Base-by-base conservation (phyloP, 2,329 filamentous ascomycete genomes). In the Sporothrix humicola region DNA sequence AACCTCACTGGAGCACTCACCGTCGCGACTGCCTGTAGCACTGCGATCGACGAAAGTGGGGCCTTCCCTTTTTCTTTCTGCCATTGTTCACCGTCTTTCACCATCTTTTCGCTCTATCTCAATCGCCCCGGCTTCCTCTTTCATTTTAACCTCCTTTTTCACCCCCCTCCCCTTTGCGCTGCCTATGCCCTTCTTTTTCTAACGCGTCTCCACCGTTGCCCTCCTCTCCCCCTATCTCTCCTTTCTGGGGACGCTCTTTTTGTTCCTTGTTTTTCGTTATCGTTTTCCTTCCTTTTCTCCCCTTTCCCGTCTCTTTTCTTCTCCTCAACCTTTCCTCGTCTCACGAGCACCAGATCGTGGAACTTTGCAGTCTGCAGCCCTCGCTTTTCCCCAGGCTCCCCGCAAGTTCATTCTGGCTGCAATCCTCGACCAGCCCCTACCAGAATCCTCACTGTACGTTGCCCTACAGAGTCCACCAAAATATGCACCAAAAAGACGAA, bases 141-240 rank as follows among this genome's bases (percentile, higher is more conserved):
- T 63, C 66, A 59, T 56, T 58, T 71, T 59, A 56, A 75, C 71
- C 56, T 73, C 71, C 71, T 74, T 75, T 71, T 74, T 42, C 37
- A 44, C 56, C 46, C 61, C 23, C 61, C 37, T 42, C 52, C 59
- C 59, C 59, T 46, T 20, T n/a, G 58, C 17, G 17, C n/a, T 7
- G 23, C 31, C 65, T 48, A 59, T 73, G 68, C 37, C 58, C 72
- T 59, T 73, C 50, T 69, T 69, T 72, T 63, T 58, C 56, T 48
- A 54, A 37, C 72, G 46, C 48, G 69, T 72, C 63, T 76, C 74
- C 23, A 76, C 74, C 58, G 73, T 73, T 73, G 76, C 77, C 59
- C 42, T 63, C 59, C 74, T 74, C 69, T 69, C 74, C 76, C 73
- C 75, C 59, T 74, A 72, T 74, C 77, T 77, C 37, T 65, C 61